These are phyloP conservation scores for Penstemon davidsonii DNA, from an alignment of 257 asterid genomes.

Conservation along the genomic window DNA sequence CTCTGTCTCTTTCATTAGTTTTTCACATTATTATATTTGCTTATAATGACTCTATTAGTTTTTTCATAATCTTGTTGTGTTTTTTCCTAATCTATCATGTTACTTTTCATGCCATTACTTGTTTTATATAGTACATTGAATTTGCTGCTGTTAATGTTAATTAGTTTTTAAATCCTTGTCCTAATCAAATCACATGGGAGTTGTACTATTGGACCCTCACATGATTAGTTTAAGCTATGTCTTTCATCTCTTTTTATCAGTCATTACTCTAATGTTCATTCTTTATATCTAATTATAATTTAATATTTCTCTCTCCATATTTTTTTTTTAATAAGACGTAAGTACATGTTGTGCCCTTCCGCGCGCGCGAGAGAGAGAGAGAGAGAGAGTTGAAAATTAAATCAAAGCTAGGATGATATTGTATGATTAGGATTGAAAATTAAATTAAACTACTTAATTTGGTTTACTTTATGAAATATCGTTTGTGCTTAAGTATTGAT, in stretches of 20 bases:
- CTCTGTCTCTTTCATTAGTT: constrained; percentile 18
- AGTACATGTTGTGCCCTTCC: constrained; percentile 28
- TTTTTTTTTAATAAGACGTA: background rate
- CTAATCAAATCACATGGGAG: constrained; percentile 88
- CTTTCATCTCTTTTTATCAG: constrained; percentile 31
- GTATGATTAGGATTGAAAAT: too few species aligned
- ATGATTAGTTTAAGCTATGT: constrained; percentile 40
- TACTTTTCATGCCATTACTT: constrained; percentile 60
- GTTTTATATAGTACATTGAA: constrained; percentile 52
- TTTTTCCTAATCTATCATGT: constrained; percentile 44
- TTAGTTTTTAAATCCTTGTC: constrained; percentile 50
- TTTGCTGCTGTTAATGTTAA: constrained; percentile 48
- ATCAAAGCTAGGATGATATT: too few species aligned
- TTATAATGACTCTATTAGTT: constrained; percentile 19
- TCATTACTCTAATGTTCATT: constrained; percentile 26
- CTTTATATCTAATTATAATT: constrained; percentile 19
- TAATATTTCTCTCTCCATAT: background rate
- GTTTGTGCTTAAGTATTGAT: too few species aligned
- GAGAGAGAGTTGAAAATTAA: too few species aligned
- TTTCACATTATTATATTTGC: constrained; percentile 19
- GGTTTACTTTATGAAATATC: too few species aligned
- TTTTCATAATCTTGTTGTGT: constrained; percentile 33
- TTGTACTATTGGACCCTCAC: constrained; percentile 62
- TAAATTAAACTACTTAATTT: too few species aligned
- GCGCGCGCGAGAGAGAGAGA: background rate